Percentiles rank a stretch among this genome's conserved stretches.
Evolutionary conservation across 371 early-diverging fungal genomes (phyloP).

Genomic region (Blakeslea trispora): DNA sequence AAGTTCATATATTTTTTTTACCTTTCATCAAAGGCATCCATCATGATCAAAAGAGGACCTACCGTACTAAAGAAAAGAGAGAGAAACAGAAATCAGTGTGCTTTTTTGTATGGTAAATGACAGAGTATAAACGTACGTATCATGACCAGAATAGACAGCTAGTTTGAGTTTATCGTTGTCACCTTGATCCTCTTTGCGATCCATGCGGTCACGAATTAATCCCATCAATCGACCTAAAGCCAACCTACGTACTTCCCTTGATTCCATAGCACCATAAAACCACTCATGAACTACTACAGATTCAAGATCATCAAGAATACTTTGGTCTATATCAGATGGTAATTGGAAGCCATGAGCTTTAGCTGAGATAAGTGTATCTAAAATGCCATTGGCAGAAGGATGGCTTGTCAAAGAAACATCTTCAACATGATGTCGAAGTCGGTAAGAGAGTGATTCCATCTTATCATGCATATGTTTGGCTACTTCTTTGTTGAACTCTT

Average conservation of each 20-base stretch:
- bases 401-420: constrained; percentile 47
- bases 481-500: constrained; percentile 38
- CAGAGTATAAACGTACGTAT: constrained; percentile 49
- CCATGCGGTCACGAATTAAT: constrained; percentile 56
- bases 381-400: constrained; percentile 52
- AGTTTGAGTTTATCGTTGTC: constrained; percentile 53
- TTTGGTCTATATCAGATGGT: constrained; percentile 51
- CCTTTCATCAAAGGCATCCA: constrained; percentile 54
- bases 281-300: constrained; percentile 45
- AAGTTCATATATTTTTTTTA: constrained; percentile 27
- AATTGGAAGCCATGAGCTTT: constrained; percentile 50
- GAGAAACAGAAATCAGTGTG: neutral
- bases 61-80: constrained; percentile 50
- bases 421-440: constrained; percentile 35
- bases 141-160: constrained; percentile 78
- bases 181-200: constrained; percentile 22
- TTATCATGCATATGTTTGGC: constrained; percentile 33
- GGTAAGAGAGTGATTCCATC: constrained; percentile 27
- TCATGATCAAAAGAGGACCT: constrained; percentile 62
- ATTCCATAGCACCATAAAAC: constrained; percentile 38
- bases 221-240: constrained; percentile 57
- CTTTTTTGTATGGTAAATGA: neutral
- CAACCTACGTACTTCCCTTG: constrained; percentile 45
- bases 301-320: constrained; percentile 33
- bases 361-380: constrained; percentile 50